Base-by-base conservation (phyloP, 306 rosid species). In the Glycine tomentella region DNA sequence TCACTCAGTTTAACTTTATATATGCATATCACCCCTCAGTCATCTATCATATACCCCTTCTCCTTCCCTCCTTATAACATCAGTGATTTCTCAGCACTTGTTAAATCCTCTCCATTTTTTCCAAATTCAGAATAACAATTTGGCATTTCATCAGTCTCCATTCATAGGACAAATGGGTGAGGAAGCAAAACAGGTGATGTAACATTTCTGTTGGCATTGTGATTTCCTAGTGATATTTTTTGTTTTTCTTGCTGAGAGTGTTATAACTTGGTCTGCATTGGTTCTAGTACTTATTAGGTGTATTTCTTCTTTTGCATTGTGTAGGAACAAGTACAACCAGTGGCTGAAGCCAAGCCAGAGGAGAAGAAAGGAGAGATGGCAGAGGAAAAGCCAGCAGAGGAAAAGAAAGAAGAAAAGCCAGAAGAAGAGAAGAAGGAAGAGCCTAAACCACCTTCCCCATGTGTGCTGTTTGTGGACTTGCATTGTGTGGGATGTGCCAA, bases 401-500 rank as follows among this genome's bases (percentile, higher is more conserved):
- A 82, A 66, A 83, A 80, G 70, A 63, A 77, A 15, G 83, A 83
- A 45, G 83, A 83, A 50, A 15, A 51, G 80, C 49, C 38, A 48
- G 91, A 63, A 56, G 90, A 91, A 74, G 85, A 91, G 72, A 83
- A 82, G 79, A 84, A 87, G 69, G 98, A 88, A 81, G 90, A 89
- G 85, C 90, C 93, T 55, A 90, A 87, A 68, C 93, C 97, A 61
- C 93, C 95, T 46, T 20, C 89, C 25, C 93, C 97, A 56, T 87
- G 92, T 76, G 91, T 94, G 38, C 77, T 94, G 74, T 89, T 68
- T 86, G 93, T 94, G 75, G 92, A 94, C 92, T 87, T 94, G 83
- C 98, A 94, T 86, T 94, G 98, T 82, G 88, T 86, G 11, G 98
- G 98, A 17, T 94, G 97, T 80, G 93, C 97, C 12, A 94, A 91